Evolutionary conservation across 148 eudicot species (phyloP).

Genomic region (Nepenthes mirabilis): DNA sequence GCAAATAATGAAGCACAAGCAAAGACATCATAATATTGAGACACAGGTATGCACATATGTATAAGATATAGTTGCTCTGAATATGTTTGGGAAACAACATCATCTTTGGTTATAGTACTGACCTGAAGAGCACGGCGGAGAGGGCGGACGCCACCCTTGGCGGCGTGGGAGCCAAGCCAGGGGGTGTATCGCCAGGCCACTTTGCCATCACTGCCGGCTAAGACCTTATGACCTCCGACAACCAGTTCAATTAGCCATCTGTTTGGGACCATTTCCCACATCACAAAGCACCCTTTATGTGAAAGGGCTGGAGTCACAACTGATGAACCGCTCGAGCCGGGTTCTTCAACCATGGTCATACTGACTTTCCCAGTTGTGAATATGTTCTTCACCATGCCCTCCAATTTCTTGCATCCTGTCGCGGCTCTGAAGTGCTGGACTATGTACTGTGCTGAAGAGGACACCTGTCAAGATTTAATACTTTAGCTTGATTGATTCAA

Average conservation of each 20-base stretch:
- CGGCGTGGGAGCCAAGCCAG: slow-evolving; percentile 87
- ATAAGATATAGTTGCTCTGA: not conserved
- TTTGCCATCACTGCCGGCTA: slow-evolving; percentile 86
- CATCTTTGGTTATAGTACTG: slow-evolving; percentile 1
- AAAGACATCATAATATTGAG: no score
- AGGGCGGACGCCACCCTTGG: slow-evolving; percentile 84
- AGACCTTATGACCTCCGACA: slow-evolving; percentile 65
- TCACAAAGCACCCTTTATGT: slow-evolving; percentile 81
- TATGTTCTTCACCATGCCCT: slow-evolving; percentile 50
- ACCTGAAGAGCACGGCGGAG: slow-evolving; percentile 89
- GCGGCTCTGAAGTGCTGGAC: slow-evolving; percentile 90
- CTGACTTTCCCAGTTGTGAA: slow-evolving; percentile 80
- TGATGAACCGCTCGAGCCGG: slow-evolving; percentile 23
- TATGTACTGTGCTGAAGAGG: slow-evolving; percentile 81
- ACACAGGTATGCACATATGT: no score
- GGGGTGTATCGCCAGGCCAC: slow-evolving; percentile 98
- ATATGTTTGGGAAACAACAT: not conserved
- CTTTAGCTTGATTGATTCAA: no score
- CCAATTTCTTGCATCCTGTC: slow-evolving; percentile 76
- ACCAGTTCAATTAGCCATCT: slow-evolving; percentile 87
- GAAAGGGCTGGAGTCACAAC: slow-evolving; percentile 12
- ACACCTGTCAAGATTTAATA: slow-evolving; percentile 28
- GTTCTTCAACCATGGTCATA: slow-evolving; percentile 74
- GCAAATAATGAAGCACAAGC: no score
- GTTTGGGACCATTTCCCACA: slow-evolving; percentile 92